phyloP scores from a whole-genome alignment of 768 basidiomycete species.

The Russula abietina region DNA sequence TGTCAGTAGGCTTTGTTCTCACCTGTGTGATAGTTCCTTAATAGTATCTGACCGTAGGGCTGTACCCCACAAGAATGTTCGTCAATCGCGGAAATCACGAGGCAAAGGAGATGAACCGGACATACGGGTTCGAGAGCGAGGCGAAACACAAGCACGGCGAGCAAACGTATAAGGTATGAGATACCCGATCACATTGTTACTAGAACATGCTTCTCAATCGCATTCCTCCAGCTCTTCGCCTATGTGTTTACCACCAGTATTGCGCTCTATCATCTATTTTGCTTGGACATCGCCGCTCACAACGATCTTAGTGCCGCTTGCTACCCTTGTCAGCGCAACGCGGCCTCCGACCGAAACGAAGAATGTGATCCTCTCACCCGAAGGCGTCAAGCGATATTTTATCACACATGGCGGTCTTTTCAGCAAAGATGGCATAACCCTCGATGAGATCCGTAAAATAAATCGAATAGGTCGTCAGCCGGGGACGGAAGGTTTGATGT shows the following conservation, averaged over 20 bases:
- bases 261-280: background rate
- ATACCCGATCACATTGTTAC: background rate
- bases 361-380: conserved; percentile 68
- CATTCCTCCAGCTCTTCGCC: conserved; percentile 66
- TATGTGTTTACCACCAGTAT: conserved; percentile 85
- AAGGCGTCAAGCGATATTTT: conserved; percentile 84
- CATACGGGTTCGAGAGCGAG: conserved; percentile 94
- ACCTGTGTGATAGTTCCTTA: background rate
- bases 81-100: conserved; percentile 98
- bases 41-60: conserved; percentile 48
- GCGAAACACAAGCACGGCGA: conserved; percentile 96
- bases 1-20: conserved; percentile 43
- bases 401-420: conserved; percentile 96
- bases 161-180: conserved; percentile 77
- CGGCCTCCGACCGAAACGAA: conserved; percentile 41
- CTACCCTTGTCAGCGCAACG: conserved; percentile 77
- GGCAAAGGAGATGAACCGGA: conserved; percentile 93
- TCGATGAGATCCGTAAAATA: conserved; percentile 88
- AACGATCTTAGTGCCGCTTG: conserved; percentile 65
- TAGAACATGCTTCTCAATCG: background rate
- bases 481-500: conserved; percentile 93
- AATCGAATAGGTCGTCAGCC: conserved; percentile 85
- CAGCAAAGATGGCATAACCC: conserved; percentile 89
- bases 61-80: conserved; percentile 84
- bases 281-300: background rate